Percentiles rank a stretch among this genome's conserved stretches.
Evolutionary conservation across 1,284 basidiomycete species (phyloP).

Genomic region (Leucoagaricus sp.): DNA sequence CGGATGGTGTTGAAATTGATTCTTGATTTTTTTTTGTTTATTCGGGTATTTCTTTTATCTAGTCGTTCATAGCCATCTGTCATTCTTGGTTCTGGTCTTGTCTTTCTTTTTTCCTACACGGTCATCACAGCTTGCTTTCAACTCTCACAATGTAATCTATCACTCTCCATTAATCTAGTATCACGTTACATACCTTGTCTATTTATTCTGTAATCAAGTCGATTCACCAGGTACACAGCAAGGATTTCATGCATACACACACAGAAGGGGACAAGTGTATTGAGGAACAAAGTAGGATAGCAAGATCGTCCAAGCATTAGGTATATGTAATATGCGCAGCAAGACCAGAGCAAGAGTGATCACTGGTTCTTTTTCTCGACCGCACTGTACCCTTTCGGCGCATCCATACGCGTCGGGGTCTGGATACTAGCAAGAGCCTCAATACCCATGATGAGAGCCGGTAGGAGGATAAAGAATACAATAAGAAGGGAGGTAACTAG

Average conservation of each 20-base stretch:
- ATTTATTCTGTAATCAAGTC: background rate
- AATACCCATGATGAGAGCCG: constrained; percentile 68
- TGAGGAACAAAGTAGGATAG: background rate
- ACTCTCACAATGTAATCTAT: constrained; percentile 1
- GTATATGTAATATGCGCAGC: background rate
- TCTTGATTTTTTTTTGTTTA: background rate
- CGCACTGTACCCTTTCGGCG: constrained; percentile 66
- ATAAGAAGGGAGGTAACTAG: constrained; percentile 74
- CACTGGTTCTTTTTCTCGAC: constrained; percentile 82
- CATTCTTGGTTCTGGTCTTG: background rate
- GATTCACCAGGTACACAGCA: background rate
- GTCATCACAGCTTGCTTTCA: background rate
- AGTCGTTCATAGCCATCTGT: background rate
- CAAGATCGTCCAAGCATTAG: background rate
- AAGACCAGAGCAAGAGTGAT: background rate
- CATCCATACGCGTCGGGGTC: constrained; percentile 62
- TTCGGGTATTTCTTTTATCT: background rate
- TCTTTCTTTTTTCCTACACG: background rate
- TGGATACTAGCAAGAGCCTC: constrained; percentile 76
- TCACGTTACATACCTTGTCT: background rate
- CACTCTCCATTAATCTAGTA: background rate
- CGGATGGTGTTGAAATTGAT: constrained; percentile 7
- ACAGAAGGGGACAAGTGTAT: background rate
- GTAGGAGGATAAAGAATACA: constrained; percentile 70
- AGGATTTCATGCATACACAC: background rate